phyloP scores from a whole-genome alignment of 1,139 yeast genomes.

The Suhomyces yuchorum region DNA sequence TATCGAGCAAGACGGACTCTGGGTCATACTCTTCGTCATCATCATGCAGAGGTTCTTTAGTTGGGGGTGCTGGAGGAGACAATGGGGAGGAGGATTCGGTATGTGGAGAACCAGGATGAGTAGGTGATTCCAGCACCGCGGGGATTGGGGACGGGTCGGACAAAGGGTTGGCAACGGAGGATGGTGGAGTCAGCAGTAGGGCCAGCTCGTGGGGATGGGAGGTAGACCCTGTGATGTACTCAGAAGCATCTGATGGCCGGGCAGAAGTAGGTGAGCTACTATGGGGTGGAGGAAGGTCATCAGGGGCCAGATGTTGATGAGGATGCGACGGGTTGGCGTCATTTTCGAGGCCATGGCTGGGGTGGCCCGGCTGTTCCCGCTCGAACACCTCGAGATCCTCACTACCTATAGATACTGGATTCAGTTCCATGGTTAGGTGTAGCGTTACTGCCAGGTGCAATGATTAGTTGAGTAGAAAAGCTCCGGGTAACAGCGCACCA shows the following conservation, averaged over 20 bases:
- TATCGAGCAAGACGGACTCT: conserved; percentile 15
- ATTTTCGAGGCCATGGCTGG: neutral
- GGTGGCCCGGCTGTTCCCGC: neutral
- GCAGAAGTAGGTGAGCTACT: neutral
- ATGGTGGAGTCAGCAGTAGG: neutral
- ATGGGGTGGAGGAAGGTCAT: neutral
- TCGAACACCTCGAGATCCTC: neutral
- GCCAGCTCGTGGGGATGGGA: neutral
- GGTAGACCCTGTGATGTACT: neutral
- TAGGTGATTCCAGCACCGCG: neutral
- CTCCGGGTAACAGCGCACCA: conserved; percentile 3
- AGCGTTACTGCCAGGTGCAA: conserved; percentile 1
- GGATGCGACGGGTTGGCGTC: neutral
- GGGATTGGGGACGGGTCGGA: neutral
- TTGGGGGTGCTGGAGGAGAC: neutral
- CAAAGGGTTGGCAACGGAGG: neutral
- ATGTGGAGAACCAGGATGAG: neutral
- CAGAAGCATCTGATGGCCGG: neutral
- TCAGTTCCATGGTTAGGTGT: conserved; percentile 12
- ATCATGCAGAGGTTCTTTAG: neutral
- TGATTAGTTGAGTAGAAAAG: neutral
- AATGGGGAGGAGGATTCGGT: neutral
- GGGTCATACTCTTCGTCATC: conserved; percentile 26
- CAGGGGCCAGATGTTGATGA: neutral
- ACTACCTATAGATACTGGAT: conserved; percentile 8